These are phyloP conservation scores for Rhynchosporium graminicola DNA, from an alignment of 2,329 filamentous ascomycete genomes.

Conservation along the genomic window DNA sequence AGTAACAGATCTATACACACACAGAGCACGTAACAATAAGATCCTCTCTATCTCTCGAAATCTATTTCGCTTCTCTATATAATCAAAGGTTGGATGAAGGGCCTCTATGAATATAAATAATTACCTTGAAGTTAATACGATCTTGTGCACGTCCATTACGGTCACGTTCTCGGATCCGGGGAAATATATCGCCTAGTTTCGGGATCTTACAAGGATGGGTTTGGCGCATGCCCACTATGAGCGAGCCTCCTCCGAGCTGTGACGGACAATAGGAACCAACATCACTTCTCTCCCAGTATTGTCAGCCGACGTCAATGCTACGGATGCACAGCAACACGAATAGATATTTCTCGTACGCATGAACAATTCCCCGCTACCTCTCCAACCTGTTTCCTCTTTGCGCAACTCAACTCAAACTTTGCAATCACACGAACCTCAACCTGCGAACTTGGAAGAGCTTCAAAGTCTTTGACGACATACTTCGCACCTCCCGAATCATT, in stretches of 20 bases:
- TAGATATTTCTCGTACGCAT: constrained; percentile 2
- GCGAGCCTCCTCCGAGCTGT: constrained; percentile 2
- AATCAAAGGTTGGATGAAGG: too few relatives aligned
- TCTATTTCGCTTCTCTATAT: too few relatives aligned
- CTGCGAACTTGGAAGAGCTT: constrained; percentile 10
- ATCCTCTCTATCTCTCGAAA: too few relatives aligned
- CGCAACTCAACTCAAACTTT: not conserved
- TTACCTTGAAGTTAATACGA: too few relatives aligned
- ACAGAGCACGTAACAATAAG: too few relatives aligned
- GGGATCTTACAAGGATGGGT: constrained; percentile 2
- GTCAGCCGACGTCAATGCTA: constrained; percentile 12
- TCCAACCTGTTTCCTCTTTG: not conserved
- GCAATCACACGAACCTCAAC: constrained; percentile 2
- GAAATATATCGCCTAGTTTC: constrained; percentile 1
- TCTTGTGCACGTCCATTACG: too few relatives aligned
- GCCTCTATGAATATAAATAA: too few relatives aligned
- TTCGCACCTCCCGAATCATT: not conserved
- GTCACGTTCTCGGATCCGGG: constrained; percentile 4
- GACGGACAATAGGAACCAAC: constrained; percentile 11
- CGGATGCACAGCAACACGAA: constrained; percentile 6
- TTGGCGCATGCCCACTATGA: constrained; percentile 16
- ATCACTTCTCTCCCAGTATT: not conserved
- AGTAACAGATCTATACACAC: too few relatives aligned
- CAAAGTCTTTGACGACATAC: constrained; percentile 4
- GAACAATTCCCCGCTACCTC: not conserved